phyloP scores from a whole-genome alignment of 1,284 basidiomycete genomes.

The Ustilago tritici region DNA sequence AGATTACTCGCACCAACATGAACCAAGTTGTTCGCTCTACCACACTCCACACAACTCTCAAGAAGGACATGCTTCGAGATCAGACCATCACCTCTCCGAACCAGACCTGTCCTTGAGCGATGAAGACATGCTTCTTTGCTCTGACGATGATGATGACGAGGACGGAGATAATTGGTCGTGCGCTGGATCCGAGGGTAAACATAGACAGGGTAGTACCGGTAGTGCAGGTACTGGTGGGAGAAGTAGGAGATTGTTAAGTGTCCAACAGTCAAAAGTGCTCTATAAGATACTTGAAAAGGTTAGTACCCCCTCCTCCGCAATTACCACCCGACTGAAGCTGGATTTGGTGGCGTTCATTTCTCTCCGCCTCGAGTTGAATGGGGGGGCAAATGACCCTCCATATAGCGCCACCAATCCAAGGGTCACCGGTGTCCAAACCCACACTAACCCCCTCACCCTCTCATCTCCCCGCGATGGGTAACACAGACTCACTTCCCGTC shows the following conservation, averaged over 20 bases:
- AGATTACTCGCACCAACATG: too few relatives aligned
- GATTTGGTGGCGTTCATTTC: neutral
- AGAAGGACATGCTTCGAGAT: neutral
- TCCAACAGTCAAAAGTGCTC: conserved; percentile 55
- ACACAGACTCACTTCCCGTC: conserved; percentile 59
- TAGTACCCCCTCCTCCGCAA: neutral
- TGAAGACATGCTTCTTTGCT: conserved; percentile 41
- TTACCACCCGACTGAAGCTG: too few relatives aligned
- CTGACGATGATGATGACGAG: conserved; percentile 16
- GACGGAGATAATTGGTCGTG: conserved; percentile 19
- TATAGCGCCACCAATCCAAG: neutral
- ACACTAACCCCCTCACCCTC: neutral
- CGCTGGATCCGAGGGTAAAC: neutral
- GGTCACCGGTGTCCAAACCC: neutral
- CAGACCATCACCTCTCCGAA: conserved; percentile 12
- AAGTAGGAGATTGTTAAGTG: conserved; percentile 44
- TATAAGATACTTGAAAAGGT: conserved; percentile 56
- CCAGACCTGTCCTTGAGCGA: conserved; percentile 23
- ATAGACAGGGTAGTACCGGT: neutral
- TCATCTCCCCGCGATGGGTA: neutral
- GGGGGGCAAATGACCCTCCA: too few relatives aligned
- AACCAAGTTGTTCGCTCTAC: neutral
- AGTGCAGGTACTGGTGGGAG: conserved; percentile 3
- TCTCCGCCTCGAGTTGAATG: too few relatives aligned
- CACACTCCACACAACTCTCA: neutral